Base-by-base conservation (phyloP, 2,329 filamentous ascomycete genomes). In the Trichoderma pleuroti region DNA sequence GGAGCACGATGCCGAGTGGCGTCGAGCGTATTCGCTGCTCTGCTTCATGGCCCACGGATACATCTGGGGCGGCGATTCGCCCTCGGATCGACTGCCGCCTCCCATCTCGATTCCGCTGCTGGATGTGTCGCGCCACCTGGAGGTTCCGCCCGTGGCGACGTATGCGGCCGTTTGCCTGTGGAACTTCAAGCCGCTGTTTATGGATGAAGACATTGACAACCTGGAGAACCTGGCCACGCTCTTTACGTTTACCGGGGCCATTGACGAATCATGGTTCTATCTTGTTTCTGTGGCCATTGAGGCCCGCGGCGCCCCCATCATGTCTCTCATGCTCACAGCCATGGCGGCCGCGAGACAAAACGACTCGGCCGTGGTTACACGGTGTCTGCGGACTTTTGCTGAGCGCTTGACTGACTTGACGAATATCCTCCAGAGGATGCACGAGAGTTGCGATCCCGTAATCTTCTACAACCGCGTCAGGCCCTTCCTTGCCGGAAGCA, bases 211-310 rank as follows among this genome's bases (percentile, higher is more conserved):
- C 42, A 89, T 96, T 70, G 93, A 97, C 77, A 89, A 90, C 73
- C 86, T 98, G 59, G 91, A 96, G 77, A 98, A 99, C 76, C 86
- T 99, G 70, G 90, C 93, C 52, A 96, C 93, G 2, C 86, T 98
- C 72, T 89, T 90, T 76, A 98, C 96, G 18, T 97, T 98, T 78
- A 98, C 96, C 18, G 96, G 96, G 64, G 94, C 94, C 9, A 85
- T 97, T 69, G 96, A 99, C 78, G 96, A 99, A 82, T 97, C 96
- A 73, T 99, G 96, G 96, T 99, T 99, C 79, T 99, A 98, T 79
- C 86, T 99, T 14, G 90, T 98, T 66, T 98, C 94, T 0, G 93
- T 98, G 4, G 96, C 95, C 73, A 98, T 99, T 74, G 96, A 99
- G 82, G 94, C 94, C 68, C 91, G 93, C 70, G 95, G 93, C 30